phyloP scores from a whole-genome alignment of 805 yeast genomes.

The Metschnikowia chrysomelidarum region DNA sequence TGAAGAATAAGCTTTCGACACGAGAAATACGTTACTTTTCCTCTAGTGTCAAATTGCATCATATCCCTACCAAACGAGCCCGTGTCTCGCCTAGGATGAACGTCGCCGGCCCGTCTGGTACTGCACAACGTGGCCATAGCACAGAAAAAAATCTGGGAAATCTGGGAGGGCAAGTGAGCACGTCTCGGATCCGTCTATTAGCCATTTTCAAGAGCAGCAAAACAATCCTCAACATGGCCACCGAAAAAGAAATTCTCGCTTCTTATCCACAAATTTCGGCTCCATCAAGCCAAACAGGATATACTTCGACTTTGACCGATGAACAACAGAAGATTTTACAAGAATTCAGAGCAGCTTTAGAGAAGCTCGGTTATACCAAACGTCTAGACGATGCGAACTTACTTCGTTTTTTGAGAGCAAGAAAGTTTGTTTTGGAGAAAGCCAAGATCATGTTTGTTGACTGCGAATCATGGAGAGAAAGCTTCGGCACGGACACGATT shows the following conservation, averaged over 20 bases:
- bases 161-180: constrained; percentile 2
- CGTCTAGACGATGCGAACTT: constrained; percentile 86
- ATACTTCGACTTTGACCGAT: constrained; percentile 74
- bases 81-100: too few relatives aligned
- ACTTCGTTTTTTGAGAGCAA: constrained; percentile 86
- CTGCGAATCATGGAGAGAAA: constrained; percentile 91
- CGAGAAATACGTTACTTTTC: too few relatives aligned
- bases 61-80: too few relatives aligned
- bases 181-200: constrained; percentile 5
- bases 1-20: too few relatives aligned
- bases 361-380: constrained; percentile 63
- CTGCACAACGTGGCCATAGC: constrained; percentile 11
- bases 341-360: constrained; percentile 55
- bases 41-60: too few relatives aligned
- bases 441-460: constrained; percentile 79
- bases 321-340: constrained; percentile 62
- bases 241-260: constrained; percentile 41
- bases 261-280: constrained; percentile 74
- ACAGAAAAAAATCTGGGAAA: constrained; percentile 10
- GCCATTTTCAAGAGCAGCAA: too few relatives aligned
- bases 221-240: constrained; percentile 17
- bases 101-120: constrained; percentile 2
- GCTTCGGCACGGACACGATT: constrained; percentile 83
- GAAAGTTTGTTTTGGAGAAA: constrained; percentile 82
- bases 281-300: constrained; percentile 65